Evolutionary conservation across 2,329 filamentous ascomycete genomes (phyloP).

Genomic region (Aureobasidium sp.): DNA sequence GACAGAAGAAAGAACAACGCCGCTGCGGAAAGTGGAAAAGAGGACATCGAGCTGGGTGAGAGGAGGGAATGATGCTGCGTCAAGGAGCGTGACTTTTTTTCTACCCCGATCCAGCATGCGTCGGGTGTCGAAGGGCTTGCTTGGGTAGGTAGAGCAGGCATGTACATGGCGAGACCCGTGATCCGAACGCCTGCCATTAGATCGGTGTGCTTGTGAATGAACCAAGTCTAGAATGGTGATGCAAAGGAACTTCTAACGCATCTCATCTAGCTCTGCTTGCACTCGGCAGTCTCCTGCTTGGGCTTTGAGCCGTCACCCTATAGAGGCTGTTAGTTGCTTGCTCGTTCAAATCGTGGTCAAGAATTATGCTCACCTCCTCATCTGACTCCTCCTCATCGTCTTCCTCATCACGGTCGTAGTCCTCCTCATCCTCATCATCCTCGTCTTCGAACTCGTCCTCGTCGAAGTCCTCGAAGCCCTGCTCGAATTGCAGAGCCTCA

Average conservation of each 20-base stretch:
- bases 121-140: neutral
- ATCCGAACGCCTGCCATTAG: conserved; percentile 1
- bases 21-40: neutral
- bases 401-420: conserved; percentile 72
- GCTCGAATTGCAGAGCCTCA: conserved; percentile 93
- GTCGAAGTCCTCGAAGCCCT: conserved; percentile 76
- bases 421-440: conserved; percentile 83
- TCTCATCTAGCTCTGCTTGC: conserved; percentile 71
- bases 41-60: conserved; percentile 8
- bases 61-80: conserved; percentile 10
- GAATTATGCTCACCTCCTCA: conserved; percentile 36
- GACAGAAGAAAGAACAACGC: neutral
- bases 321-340: neutral
- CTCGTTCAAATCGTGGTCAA: neutral
- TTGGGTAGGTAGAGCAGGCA: neutral
- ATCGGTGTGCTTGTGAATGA: neutral
- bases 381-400: conserved; percentile 54
- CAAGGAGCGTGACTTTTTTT: conserved; percentile 14
- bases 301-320: conserved; percentile 83
- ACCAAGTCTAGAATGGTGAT: conserved; percentile 7
- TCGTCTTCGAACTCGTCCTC: conserved; percentile 84
- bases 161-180: conserved; percentile 11
- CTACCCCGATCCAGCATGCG: neutral
- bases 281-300: conserved; percentile 89
- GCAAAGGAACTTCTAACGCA: neutral